Percentiles rank a stretch among this genome's conserved stretches.
These are phyloP conservation scores for Termitomyces sp. DNA, from an alignment of 768 basidiomycete genomes.

Conservation along the genomic window DNA sequence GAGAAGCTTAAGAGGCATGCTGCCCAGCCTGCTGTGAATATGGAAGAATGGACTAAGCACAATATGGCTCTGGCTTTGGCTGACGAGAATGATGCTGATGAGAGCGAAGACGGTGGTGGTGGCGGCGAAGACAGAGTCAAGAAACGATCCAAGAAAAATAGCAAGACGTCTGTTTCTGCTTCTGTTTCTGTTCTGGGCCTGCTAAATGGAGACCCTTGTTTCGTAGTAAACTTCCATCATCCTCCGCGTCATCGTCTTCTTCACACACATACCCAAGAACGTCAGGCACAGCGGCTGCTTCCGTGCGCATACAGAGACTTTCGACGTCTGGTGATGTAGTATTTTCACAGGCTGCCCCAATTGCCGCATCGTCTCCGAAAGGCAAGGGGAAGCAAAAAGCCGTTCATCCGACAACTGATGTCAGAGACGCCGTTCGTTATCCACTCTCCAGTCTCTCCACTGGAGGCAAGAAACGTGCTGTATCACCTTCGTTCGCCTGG, in stretches of 20 bases:
- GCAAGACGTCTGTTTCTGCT: background rate
- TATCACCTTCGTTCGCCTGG: background rate
- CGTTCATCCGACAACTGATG: background rate
- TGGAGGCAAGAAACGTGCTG: background rate
- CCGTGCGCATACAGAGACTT: background rate
- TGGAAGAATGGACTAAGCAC: background rate
- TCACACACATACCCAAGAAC: background rate
- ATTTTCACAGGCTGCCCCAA: background rate
- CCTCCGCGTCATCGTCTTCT: background rate
- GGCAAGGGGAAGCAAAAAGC: constrained; percentile 1
- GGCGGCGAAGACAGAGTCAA: background rate
- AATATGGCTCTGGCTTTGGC: background rate
- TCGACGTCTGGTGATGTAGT: background rate
- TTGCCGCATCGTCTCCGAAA: background rate
- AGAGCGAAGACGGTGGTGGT: background rate
- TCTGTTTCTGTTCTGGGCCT: background rate
- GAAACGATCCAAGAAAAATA: background rate
- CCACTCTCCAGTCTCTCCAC: background rate
- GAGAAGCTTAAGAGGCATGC: constrained; percentile 31
- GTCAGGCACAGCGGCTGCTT: background rate
- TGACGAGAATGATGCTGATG: background rate
- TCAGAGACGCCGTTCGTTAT: background rate
- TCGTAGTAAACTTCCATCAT: too few species aligned
- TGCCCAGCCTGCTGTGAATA: background rate
- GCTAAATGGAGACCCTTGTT: too few species aligned